These are phyloP conservation scores for Colletotrichum karsti DNA, from an alignment of 2,329 filamentous ascomycete genomes.

Conservation along the genomic window DNA sequence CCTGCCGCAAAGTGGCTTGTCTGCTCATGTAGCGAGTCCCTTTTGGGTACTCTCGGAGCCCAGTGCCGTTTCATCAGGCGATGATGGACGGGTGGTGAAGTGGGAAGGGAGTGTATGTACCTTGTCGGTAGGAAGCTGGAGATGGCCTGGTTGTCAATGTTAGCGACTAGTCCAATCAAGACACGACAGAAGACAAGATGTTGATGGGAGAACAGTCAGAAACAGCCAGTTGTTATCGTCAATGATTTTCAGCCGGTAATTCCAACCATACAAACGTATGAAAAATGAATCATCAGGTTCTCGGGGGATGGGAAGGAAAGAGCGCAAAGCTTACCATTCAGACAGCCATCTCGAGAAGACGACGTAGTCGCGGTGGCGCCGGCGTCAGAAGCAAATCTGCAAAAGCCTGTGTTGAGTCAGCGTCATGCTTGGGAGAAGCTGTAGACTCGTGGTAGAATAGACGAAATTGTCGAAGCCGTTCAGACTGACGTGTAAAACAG, in stretches of 20 bases:
- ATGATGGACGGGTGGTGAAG: slow-evolving; percentile 30
- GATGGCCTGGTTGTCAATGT: slow-evolving; percentile 35
- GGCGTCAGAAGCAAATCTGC: slow-evolving; percentile 12
- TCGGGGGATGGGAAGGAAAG: background rate
- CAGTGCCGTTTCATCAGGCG: slow-evolving; percentile 93
- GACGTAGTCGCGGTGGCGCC: slow-evolving; percentile 1
- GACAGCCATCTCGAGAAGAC: background rate
- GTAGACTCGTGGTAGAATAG: slow-evolving; percentile 1
- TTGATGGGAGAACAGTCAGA: slow-evolving; percentile 66
- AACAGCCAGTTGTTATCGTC: slow-evolving; percentile 89
- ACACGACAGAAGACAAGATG: slow-evolving; percentile 9
- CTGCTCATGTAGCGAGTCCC: slow-evolving; percentile 69
- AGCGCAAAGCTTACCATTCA: slow-evolving; percentile 4
- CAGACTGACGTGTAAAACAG: slow-evolving; percentile 93
- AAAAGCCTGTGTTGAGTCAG: slow-evolving; percentile 11
- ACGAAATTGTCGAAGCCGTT: slow-evolving; percentile 49
- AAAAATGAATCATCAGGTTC: slow-evolving; percentile 68
- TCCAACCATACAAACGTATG: slow-evolving; percentile 79
- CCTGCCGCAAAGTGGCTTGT: slow-evolving; percentile 94
- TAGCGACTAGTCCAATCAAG: slow-evolving; percentile 36
- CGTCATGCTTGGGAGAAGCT: background rate
- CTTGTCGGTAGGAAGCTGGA: slow-evolving; percentile 30
- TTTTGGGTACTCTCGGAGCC: slow-evolving; percentile 78
- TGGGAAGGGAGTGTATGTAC: slow-evolving; percentile 27
- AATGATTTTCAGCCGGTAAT: slow-evolving; percentile 92